Conservation (phyloP, 2,329 filamentous ascomycete genomes). For the Sporothrix brasiliensis region DNA sequence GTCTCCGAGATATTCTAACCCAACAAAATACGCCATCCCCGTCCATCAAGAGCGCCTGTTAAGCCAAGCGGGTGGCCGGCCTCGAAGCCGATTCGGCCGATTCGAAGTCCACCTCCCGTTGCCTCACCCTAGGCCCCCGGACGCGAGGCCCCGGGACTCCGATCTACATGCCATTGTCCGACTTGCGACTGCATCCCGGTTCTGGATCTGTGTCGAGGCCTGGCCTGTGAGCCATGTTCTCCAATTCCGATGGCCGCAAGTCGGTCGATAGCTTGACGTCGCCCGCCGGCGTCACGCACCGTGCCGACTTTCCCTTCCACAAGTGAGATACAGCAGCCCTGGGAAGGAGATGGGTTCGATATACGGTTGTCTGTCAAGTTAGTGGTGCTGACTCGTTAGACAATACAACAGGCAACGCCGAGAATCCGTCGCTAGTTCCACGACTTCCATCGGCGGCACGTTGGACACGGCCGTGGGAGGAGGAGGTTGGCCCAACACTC, state of each 20-base stretch:
- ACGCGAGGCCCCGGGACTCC: neutral
- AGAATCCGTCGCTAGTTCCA: constrained; percentile 84
- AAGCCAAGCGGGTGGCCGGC: neutral
- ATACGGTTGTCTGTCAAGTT: no score
- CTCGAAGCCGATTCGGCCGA: constrained; percentile 9
- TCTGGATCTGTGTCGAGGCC: constrained; percentile 28
- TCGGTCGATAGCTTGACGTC: constrained; percentile 67
- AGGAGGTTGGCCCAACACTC: constrained; percentile 58
- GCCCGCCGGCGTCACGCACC: constrained; percentile 48
- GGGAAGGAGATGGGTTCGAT: no score
- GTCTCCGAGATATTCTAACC: neutral
- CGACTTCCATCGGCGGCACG: constrained; percentile 82
- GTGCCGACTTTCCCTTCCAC: constrained; percentile 62
- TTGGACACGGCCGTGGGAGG: constrained; percentile 68
- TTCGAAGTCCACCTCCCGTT: neutral
- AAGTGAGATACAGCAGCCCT: constrained; percentile 47
- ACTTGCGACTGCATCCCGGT: neutral
- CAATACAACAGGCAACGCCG: constrained; percentile 57
- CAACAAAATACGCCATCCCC: neutral
- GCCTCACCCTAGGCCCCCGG: neutral
- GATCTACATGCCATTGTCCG: constrained; percentile 31
- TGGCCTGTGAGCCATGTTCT: constrained; percentile 55
- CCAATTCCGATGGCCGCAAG: constrained; percentile 61
- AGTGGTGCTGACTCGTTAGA: neutral
- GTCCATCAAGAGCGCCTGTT: neutral